These are phyloP conservation scores for Botryobasidium botryosum DNA, from an alignment of 768 basidiomycete species.

Conservation along the genomic window DNA sequence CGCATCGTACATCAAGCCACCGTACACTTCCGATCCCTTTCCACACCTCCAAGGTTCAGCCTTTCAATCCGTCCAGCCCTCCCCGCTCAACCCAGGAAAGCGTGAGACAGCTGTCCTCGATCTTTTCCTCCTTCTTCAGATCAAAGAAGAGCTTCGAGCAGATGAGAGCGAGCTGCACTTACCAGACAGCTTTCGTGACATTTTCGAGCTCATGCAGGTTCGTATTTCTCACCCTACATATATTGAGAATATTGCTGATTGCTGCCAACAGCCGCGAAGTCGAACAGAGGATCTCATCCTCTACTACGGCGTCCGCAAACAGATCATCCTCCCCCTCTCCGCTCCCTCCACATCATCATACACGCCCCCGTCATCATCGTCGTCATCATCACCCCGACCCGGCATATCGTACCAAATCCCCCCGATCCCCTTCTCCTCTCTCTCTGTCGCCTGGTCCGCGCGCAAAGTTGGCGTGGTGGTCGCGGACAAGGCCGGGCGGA, in stretches of 20 bases:
- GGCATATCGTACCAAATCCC: too few species aligned
- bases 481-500: too few species aligned
- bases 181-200: slow-evolving; percentile 37
- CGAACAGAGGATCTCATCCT: slow-evolving; percentile 60
- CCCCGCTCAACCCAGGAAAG: slow-evolving; percentile 32
- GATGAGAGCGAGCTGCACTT: slow-evolving; percentile 63
- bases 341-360: neutral
- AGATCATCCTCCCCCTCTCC: slow-evolving; percentile 17
- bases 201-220: slow-evolving; percentile 43
- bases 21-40: slow-evolving; percentile 71
- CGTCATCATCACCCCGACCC: neutral
- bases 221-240: slow-evolving; percentile 2
- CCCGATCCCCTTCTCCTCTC: slow-evolving; percentile 21
- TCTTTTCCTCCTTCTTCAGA: slow-evolving; percentile 62
- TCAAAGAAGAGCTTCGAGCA: slow-evolving; percentile 58
- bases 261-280: slow-evolving; percentile 40
- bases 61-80: slow-evolving; percentile 11
- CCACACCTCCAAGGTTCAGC: too few species aligned
- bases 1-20: slow-evolving; percentile 38
- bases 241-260: neutral
- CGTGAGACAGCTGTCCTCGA: slow-evolving; percentile 64
- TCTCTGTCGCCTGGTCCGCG: slow-evolving; percentile 28
- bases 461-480: slow-evolving; percentile 25
- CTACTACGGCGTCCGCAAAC: slow-evolving; percentile 26
- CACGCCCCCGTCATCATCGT: neutral